Percentiles rank a stretch among this genome's conserved stretches.
phyloP scores from a whole-genome alignment of 805 yeast genomes.

The Ogataea allantospora region DNA sequence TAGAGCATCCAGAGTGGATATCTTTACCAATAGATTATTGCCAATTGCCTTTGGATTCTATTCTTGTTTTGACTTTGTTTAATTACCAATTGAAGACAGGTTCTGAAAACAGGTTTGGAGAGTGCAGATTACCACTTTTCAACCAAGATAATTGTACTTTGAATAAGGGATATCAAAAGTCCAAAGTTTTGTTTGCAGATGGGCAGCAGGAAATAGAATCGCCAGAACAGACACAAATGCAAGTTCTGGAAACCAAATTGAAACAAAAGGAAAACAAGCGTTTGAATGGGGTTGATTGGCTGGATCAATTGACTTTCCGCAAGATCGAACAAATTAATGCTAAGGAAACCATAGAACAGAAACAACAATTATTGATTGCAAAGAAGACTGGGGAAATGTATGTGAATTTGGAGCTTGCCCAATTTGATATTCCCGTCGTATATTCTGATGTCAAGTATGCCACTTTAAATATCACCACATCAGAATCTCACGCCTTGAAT shows the following conservation, averaged over 20 bases:
- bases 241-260: slow-evolving; percentile 49
- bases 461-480: slow-evolving; percentile 27
- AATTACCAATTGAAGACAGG: slow-evolving; percentile 57
- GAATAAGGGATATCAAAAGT: slow-evolving; percentile 67
- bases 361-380: slow-evolving; percentile 13
- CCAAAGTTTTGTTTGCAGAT: slow-evolving; percentile 35
- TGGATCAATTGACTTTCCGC: slow-evolving; percentile 64
- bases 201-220: slow-evolving; percentile 7
- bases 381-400: slow-evolving; percentile 18
- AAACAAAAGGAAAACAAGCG: slow-evolving; percentile 71
- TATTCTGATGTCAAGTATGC: slow-evolving; percentile 56
- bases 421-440: slow-evolving; percentile 71
- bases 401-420: slow-evolving; percentile 50
- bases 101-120: slow-evolving; percentile 53
- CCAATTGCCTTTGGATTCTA: slow-evolving; percentile 66
- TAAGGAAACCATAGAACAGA: slow-evolving; percentile 10
- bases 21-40: slow-evolving; percentile 67
- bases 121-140: slow-evolving; percentile 59
- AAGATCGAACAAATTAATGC: slow-evolving; percentile 43
- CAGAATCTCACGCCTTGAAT: slow-evolving; percentile 23
- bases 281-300: slow-evolving; percentile 61
- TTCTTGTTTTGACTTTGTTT: slow-evolving; percentile 60
- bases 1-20: slow-evolving; percentile 54
- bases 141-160: slow-evolving; percentile 49
- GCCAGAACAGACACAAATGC: slow-evolving; percentile 37